Evolutionary conservation across 1,139 yeast species (phyloP), one percentile per base, ranked within the genome.

Genomic region (Scheffersomyces titani): DNA sequence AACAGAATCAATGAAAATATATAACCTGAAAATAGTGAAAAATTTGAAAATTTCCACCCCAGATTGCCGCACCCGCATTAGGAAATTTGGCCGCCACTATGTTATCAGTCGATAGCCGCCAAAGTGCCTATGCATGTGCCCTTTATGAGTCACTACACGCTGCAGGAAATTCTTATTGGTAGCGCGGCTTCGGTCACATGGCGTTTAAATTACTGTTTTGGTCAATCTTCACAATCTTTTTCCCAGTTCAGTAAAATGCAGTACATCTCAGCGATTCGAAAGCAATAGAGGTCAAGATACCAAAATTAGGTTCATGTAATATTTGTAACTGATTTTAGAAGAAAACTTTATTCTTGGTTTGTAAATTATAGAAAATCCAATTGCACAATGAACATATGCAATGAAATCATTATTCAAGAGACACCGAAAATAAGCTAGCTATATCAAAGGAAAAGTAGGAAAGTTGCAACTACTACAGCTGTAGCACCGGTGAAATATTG

Each of bases 81-180:
- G 61, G 61, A 36, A 58, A 54, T 47, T 52, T 56, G 30, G 53
- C 59, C 61, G 61, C 57, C 44, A 51, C 47, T 44, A 51, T 22
- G 36, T 48, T 19, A 19, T 48, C 36, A 21, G 50, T 30, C 13
- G 40, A n/a, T n/a, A n/a, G n/a, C n/a, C n/a, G n/a, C n/a, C n/a
- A n/a, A 4, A 30, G 40, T 30, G 40, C 40, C 16, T 30, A 30
- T 7, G 13, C 9, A 6, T 16, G 40, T 30, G 40, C 40, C 40
- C 40, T 30, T 30, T 30, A 30, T 30, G 40, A 30, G 40, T 30
- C 40, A 30, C 40, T 30, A 1, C 40, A 7, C 40, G 40, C 40
- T 30, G 40, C 40, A 30, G 40, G 40, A 30, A 11, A 30, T 9
- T 30, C 9, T 7, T 2, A 30, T 2, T 24, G 36, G 36, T 30